These are phyloP conservation scores for Helianthus annuus DNA, from an alignment of 129 eudicot species.

Conservation along the genomic window HanXRQr2.0-SUNRISE NC_035448.2:150953513-150954012, in stretches of 20 bases:
- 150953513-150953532: too few relatives aligned
- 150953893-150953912: slow-evolving; percentile 20
- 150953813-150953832: slow-evolving; percentile 25
- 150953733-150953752: neutral
- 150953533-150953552: too few relatives aligned
- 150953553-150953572: too few relatives aligned
- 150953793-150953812: slow-evolving; percentile 50
- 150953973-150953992: slow-evolving; percentile 20
- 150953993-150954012: slow-evolving; percentile 15
- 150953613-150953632: neutral
- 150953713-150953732: too few relatives aligned
- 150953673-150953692: too few relatives aligned
- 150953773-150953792: slow-evolving; percentile 28
- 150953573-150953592: too few relatives aligned
- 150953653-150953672: too few relatives aligned
- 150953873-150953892: slow-evolving; percentile 11
- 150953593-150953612: too few relatives aligned
- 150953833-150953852: slow-evolving; percentile 27
- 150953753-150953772: neutral
- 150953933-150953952: slow-evolving; percentile 24
- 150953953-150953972: slow-evolving; percentile 8
- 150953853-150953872: slow-evolving; percentile 25
- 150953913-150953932: neutral
- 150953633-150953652: too few relatives aligned
- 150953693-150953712: too few relatives aligned